These are phyloP conservation scores for Tephrocybe sp. DNA, from an alignment of 768 basidiomycete species.

Conservation along the genomic window DNA sequence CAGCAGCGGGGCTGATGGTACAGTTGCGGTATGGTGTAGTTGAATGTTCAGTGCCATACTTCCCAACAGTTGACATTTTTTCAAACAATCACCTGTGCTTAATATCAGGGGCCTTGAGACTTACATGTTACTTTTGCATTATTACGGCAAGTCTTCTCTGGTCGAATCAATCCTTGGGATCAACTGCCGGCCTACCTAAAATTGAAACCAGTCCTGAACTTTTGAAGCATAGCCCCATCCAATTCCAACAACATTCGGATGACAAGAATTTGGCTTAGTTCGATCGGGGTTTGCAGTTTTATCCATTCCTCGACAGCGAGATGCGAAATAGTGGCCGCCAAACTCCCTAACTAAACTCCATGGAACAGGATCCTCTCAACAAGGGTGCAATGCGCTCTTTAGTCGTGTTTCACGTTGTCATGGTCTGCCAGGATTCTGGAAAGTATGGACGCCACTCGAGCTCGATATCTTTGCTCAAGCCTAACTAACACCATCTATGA, in stretches of 20 bases:
- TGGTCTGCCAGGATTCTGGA: not conserved
- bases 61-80: constrained; percentile 4
- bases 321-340: not conserved
- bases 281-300: constrained; percentile 20
- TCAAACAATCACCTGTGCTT: not conserved
- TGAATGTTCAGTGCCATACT: constrained; percentile 26
- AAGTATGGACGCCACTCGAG: constrained; percentile 2
- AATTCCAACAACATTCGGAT: constrained; percentile 12
- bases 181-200: constrained; percentile 4
- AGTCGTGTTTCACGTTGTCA: not conserved
- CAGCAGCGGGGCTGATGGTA: constrained; percentile 91
- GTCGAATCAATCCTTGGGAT: not conserved
- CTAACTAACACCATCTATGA: not conserved
- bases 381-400: not conserved
- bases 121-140: not conserved
- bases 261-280: constrained; percentile 3
- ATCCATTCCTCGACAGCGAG: constrained; percentile 9
- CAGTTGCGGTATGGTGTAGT: constrained; percentile 85
- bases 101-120: constrained; percentile 5
- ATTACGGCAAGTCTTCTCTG: not conserved
- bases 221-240: constrained; percentile 1
- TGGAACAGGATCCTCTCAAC: not conserved
- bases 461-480: not conserved
- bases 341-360: constrained; percentile 7
- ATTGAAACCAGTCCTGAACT: constrained; percentile 5